Evolutionary conservation across 2,329 filamentous ascomycete genomes (phyloP).

Genomic region (Ceratocystis eucalypticola): DNA sequence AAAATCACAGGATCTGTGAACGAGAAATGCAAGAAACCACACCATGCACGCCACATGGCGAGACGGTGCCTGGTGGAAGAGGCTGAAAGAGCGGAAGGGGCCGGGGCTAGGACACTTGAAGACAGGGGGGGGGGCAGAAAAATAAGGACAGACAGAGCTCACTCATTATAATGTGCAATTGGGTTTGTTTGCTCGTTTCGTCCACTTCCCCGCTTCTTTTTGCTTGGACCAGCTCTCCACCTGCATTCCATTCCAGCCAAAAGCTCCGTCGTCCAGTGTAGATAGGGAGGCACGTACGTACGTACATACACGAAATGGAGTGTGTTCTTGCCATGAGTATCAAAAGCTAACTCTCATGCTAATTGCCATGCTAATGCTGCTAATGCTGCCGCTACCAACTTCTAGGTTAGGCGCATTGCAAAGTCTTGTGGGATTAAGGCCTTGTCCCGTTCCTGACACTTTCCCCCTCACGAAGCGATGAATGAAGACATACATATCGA

Average conservation of each 20-base stretch:
- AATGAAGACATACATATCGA: neutral
- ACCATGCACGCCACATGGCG: slow-evolving; percentile 7
- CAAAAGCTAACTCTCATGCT: neutral
- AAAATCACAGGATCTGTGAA: slow-evolving; percentile 7
- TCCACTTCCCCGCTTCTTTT: neutral
- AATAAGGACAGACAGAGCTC: neutral
- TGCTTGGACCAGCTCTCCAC: neutral
- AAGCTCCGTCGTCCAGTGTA: neutral
- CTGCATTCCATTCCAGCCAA: neutral
- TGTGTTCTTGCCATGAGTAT: no score
- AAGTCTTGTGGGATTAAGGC: neutral
- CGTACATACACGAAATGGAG: neutral
- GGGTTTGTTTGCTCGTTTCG: neutral
- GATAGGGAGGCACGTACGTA: neutral
- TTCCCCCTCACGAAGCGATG: neutral
- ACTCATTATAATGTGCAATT: neutral
- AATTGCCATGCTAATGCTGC: neutral
- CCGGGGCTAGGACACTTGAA: neutral
- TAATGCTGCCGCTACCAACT: neutral
- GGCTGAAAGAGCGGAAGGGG: slow-evolving; percentile 3
- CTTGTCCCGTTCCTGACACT: neutral
- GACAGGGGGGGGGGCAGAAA: neutral
- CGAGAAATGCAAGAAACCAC: slow-evolving; percentile 8
- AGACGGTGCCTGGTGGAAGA: slow-evolving; percentile 2
- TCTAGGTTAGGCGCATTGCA: neutral